Evolutionary conservation across 805 yeast species (phyloP), one percentile per base, ranked within the genome.

Genomic region (Phaffomyces antillensis): DNA sequence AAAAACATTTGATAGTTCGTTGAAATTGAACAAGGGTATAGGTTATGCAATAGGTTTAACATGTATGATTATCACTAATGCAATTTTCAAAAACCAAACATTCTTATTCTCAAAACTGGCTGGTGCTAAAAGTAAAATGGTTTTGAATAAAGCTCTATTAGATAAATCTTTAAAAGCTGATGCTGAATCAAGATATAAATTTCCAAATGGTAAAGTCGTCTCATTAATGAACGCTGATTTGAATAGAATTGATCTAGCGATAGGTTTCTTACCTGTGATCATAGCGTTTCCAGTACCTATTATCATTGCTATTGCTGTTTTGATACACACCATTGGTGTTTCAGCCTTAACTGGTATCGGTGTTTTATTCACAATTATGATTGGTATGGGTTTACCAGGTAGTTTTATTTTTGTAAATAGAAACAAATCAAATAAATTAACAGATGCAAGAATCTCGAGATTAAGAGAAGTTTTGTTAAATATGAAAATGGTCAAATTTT

Each of bases 181-280:
- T 45, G 73, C 77, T 13, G 68, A 68, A 40, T 72, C 90, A 3
- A 73, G 72, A 41, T 74, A 73, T 53, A 67, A 71, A 49, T 84
- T 66, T 55, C 79, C 95, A 1, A 70, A 76, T 18, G 82, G 90
- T 38, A 76, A 73, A 47, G 72, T 88, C 41, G 82, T 93, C 13
- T 78, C 89, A 4, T 66, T 86, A 59, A 72, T 87, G 64, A 85
- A 91, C 33, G 81, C 93, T 2, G 96, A 88, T 60, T 67, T 86
- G 33, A 74, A 87, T 12, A 76, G 95, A 54, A 71, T 88, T 34
- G 95, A 85, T 61, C 71, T 82, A 52, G 86, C 87, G 6, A 54
- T 78, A n/a, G 74, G 74, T 2, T 81, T 79, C 53, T 77, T 77
- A 53, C 81, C 79, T 3, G 67, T 75, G 49, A 52, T 76, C 11